Conservation (phyloP, 192 early-diverging fungal genomes). For the Thoreauomyces humboldtii region DNA sequence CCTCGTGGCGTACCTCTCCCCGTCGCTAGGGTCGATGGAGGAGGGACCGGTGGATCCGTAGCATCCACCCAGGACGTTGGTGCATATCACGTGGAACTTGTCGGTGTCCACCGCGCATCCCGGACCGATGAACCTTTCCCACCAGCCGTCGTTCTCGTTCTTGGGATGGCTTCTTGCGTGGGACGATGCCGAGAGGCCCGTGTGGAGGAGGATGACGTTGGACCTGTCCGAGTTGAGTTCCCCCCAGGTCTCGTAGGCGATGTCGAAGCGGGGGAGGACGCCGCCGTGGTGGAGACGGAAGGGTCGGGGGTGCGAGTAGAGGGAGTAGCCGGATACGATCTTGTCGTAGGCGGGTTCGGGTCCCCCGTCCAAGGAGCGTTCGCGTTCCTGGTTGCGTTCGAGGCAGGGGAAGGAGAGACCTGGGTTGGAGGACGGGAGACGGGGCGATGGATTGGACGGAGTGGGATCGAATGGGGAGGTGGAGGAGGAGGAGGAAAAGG, state of each 20-base stretch:
- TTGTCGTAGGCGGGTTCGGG: slow-evolving; percentile 84
- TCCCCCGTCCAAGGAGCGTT: slow-evolving; percentile 46
- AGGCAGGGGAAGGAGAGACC: slow-evolving; percentile 26
- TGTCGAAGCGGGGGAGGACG: slow-evolving; percentile 65
- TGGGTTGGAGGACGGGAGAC: background rate
- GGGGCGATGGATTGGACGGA: background rate
- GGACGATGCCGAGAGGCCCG: slow-evolving; percentile 86
- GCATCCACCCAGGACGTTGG: slow-evolving; percentile 94
- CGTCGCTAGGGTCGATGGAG: slow-evolving; percentile 71
- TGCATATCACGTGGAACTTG: slow-evolving; percentile 93
- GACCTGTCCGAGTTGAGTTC: slow-evolving; percentile 69
- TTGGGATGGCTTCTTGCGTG: slow-evolving; percentile 85
- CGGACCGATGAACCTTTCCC: slow-evolving; percentile 97
- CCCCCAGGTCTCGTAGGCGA: slow-evolving; percentile 99
- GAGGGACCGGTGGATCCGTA: slow-evolving; percentile 93
- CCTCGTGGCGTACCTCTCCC: slow-evolving; percentile 76
- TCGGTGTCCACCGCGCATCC: slow-evolving; percentile 87
- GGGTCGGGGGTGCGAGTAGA: slow-evolving; percentile 60
- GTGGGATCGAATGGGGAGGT: no score
- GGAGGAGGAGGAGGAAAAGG: no score
- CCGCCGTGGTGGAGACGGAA: slow-evolving; percentile 85
- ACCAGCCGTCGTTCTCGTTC: slow-evolving; percentile 87
- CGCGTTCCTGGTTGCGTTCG: slow-evolving; percentile 28
- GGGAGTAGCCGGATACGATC: slow-evolving; percentile 66
- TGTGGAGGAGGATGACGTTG: slow-evolving; percentile 92